Base-by-base conservation (phyloP, 495 filamentous ascomycete species). In the Articulospora tetracladia region DNA sequence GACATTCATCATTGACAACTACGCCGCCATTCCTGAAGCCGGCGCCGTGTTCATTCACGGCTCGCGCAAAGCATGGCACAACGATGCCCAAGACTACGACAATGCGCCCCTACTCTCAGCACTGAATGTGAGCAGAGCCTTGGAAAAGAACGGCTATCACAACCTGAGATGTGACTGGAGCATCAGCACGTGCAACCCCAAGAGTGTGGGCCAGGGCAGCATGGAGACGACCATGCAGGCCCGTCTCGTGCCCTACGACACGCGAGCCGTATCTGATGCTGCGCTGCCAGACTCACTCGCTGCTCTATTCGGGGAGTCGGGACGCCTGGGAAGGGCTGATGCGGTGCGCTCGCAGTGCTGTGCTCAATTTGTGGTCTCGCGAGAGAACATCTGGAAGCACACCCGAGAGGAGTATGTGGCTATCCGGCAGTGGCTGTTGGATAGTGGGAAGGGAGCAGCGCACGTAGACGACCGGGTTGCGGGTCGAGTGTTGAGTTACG, bases 401-500 rank as follows among this genome's bases (percentile, higher is more conserved):
- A 85, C 86, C 17, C 75, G 74, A 28, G 75, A 78, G 2, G 80
- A 83, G 22, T 92, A 83, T 68, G 68, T 85, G 34, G 83, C 73
- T 59, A 84, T 83, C 66, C 80, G 87, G 46, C 83, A 90, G 67
- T 92, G 87, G 87, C 70, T 92, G 26, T 66, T 90, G 28, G 74
- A 76, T 39, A 88, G 41, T 19, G 51, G 50, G 8, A 41, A 19
- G 1, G 22, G 57, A 27, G 69, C 63, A 84, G 17, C 75, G 79
- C 36, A 72, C 17, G 68, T 85, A 30, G 79, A 77, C 57, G 86
- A 92, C 68, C 85, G 82, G 61, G 77, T 92, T 47, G 80, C 84
- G 2, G 89, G 89, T 3, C 80, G 89, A 23, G 79, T 90, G 11
- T 88, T 85, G 82, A 88, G 91, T 74, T 91, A 92, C 68, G 72